phyloP scores from a whole-genome alignment of 805 yeast species.

The Yamadazyma olivae region DNA sequence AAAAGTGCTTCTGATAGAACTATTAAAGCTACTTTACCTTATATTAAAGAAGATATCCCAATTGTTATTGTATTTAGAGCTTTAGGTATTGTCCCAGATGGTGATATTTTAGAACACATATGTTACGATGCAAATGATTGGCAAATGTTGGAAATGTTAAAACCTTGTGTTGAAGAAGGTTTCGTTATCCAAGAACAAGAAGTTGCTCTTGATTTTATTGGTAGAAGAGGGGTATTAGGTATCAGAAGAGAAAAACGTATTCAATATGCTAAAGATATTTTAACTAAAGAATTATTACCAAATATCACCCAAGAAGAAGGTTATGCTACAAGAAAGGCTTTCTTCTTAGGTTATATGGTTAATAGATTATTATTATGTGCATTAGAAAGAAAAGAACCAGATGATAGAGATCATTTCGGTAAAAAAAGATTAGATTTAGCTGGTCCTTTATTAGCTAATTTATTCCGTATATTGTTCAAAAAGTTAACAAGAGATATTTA shows the following conservation, averaged over 20 bases:
- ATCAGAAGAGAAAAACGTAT: conserved; percentile 97
- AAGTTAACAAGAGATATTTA: conserved; percentile 95
- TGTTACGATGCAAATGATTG: conserved; percentile 97
- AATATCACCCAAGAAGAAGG: conserved; percentile 98
- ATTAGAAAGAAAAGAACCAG: conserved; percentile 94
- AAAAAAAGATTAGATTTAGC: conserved; percentile 97
- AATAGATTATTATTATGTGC: conserved; percentile 94
- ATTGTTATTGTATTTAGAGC: conserved; percentile 97
- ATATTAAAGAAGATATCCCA: conserved; percentile 94
- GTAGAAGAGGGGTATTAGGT: conserved; percentile 97
- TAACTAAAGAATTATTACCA: conserved; percentile 94
- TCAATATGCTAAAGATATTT: conserved; percentile 93
- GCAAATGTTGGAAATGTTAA: conserved; percentile 99
- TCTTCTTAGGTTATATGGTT: conserved; percentile 96
- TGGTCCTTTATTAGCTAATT: conserved; percentile 93
- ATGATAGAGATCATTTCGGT: conserved; percentile 99
- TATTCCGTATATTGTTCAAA: conserved; percentile 91
- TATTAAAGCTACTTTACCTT: conserved; percentile 93
- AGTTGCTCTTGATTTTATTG: conserved; percentile 96
- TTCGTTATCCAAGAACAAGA: conserved; percentile 97
- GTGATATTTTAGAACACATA: conserved; percentile 96
- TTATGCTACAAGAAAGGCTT: conserved; percentile 93
- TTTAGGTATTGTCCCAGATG: conserved; percentile 97
- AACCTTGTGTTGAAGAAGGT: conserved; percentile 99
- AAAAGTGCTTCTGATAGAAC: conserved; percentile 71